These are phyloP conservation scores for Phialophora chinensis DNA, from an alignment of 2,329 filamentous ascomycete species.

Conservation along the genomic window DNA sequence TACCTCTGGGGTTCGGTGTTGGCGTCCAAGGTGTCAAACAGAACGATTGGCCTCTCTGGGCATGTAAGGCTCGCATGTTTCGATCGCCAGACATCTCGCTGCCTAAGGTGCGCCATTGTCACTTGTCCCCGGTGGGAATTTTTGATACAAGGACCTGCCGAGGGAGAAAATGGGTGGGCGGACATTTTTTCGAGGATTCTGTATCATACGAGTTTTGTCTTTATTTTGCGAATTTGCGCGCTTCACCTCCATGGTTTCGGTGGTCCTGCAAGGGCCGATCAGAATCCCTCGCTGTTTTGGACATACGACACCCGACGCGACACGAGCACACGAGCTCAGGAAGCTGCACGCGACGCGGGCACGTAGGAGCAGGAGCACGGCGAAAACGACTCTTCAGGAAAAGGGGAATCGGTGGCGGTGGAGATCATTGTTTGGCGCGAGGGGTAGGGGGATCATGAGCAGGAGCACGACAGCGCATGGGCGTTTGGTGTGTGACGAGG, in stretches of 20 bases:
- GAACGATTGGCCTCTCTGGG: neutral
- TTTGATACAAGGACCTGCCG: slow-evolving; percentile 3
- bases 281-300: neutral
- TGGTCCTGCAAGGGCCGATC: neutral
- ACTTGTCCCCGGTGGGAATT: slow-evolving; percentile 2
- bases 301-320: slow-evolving; percentile 15
- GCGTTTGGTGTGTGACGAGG: slow-evolving; percentile 1
- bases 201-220: slow-evolving; percentile 24
- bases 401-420: neutral
- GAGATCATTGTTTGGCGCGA: slow-evolving; percentile 10
- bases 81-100: slow-evolving; percentile 2
- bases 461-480: slow-evolving; percentile 8
- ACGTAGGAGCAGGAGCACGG: slow-evolving; percentile 7
- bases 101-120: slow-evolving; percentile 3
- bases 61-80: slow-evolving; percentile 5
- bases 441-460: neutral
- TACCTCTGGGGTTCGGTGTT: slow-evolving; percentile 19
- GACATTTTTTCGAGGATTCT: slow-evolving; percentile 14
- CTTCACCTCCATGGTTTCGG: neutral
- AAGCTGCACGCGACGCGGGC: slow-evolving; percentile 1
- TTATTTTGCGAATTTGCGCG: slow-evolving; percentile 1
- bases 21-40: slow-evolving; percentile 3
- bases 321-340: slow-evolving; percentile 15
- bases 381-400: slow-evolving; percentile 8
- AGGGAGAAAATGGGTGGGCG: slow-evolving; percentile 12